phyloP scores from a whole-genome alignment of 768 basidiomycete genomes.

The Naganishia onofrii region DNA sequence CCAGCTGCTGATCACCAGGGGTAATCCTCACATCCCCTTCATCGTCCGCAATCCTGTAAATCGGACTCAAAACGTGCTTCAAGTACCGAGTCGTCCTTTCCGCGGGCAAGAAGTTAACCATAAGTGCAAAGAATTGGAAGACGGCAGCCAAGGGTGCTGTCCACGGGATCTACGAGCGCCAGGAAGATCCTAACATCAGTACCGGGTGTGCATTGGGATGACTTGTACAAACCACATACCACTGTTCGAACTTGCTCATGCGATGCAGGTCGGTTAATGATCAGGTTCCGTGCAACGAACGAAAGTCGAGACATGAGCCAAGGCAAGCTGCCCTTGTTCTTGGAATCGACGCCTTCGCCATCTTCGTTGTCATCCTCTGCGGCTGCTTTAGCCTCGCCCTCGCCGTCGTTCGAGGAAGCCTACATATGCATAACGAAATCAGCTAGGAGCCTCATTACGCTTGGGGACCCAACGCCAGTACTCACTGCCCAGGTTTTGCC shows the following conservation, averaged over 20 bases:
- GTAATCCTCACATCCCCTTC: slow-evolving; percentile 54
- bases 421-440: not conserved
- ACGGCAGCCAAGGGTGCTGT: slow-evolving; percentile 72
- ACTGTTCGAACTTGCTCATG: slow-evolving; percentile 13
- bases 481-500: slow-evolving; percentile 67
- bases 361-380: slow-evolving; percentile 37
- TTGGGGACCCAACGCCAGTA: too few relatives aligned
- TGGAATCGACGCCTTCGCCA: slow-evolving; percentile 42
- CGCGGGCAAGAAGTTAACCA: slow-evolving; percentile 69
- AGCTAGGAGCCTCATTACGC: too few relatives aligned
- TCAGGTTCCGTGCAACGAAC: slow-evolving; percentile 62
- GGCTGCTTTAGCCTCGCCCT: slow-evolving; percentile 19
- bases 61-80: slow-evolving; percentile 77
- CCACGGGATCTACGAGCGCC: slow-evolving; percentile 67
- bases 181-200: not conserved
- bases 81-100: slow-evolving; percentile 64
- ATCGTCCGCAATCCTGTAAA: slow-evolving; percentile 83
- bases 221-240: slow-evolving; percentile 14
- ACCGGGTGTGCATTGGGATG: slow-evolving; percentile 1
- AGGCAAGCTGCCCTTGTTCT: slow-evolving; percentile 61
- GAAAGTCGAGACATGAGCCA: slow-evolving; percentile 96
- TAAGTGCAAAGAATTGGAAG: slow-evolving; percentile 90
- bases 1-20: slow-evolving; percentile 36
- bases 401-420: slow-evolving; percentile 9
- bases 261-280: slow-evolving; percentile 42